Evolutionary conservation across 495 filamentous ascomycete species (phyloP), one percentile per base, ranked within the genome.

Genomic region (Saxophila tyrrhenica): DNA sequence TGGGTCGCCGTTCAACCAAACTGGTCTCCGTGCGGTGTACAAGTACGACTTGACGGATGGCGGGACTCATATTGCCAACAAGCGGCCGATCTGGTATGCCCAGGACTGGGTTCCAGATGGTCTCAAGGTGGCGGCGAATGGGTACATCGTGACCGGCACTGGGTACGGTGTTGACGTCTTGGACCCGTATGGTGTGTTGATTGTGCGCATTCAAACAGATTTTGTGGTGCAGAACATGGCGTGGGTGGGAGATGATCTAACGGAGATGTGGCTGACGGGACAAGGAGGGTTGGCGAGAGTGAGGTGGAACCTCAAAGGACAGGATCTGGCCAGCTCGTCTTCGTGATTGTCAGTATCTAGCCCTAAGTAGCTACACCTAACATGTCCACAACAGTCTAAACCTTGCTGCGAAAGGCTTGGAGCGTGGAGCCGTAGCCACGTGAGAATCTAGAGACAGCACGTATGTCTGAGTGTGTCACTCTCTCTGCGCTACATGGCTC

Each of bases 21-120:
- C 57, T 22, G 53, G 39, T 48, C 9, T 22, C 9, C 52, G 57
- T 23, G 38, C 45, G 8, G 25, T 60, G 10, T 60, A 35, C 57
- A 60, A 60, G 25, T 56, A 51, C 57, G 55, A 51, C 32, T 22
- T 21, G 22, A 66, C 65, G 48, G 73, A 75, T 54, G 65, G 63
- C 16, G 74, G 72, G 5, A 44, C 46, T 3, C 38, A 57, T 25
- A 56, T 44, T 48, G 64, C 61, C 24, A 60, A 58, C 19, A 15
- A 45, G 59, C 25, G 47, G 9, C 39, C 47, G 17, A 49, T 57
- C 58, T 52, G 19, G n/a, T 50, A 58, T 23, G 29, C 53, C 10
- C 38, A 51, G 41, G 54, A 60, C 48, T 56, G 52, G 54, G 24
- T 56, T n/a, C 54, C 57, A 21, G 61, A 67, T 50, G 64, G 64